Evolutionary conservation across 495 filamentous ascomycete species (phyloP).

Genomic region (Xylaria venustula): DNA sequence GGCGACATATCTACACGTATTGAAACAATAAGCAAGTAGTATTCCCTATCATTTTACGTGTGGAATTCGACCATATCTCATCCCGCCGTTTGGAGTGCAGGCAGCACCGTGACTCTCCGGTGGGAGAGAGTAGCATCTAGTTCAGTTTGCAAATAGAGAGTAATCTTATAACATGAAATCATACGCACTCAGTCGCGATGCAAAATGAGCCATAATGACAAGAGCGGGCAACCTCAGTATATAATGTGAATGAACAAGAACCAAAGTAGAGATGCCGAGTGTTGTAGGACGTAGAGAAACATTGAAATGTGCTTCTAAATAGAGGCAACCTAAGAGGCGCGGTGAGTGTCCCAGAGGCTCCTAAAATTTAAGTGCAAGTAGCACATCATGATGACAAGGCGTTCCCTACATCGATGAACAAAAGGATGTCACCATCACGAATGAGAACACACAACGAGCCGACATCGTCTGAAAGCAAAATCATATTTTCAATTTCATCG

Average conservation of each 20-base stretch:
- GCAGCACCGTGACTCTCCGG: too few relatives aligned
- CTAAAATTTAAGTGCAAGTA: not conserved
- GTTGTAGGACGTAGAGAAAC: not conserved
- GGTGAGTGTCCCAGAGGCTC: not conserved
- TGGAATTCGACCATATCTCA: too few relatives aligned
- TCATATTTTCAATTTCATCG: constrained; percentile 13
- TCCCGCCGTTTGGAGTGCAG: too few relatives aligned
- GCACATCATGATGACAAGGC: constrained; percentile 32
- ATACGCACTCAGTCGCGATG: constrained; percentile 1
- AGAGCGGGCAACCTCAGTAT: not conserved
- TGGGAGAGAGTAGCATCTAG: too few relatives aligned
- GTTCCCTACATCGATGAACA: constrained; percentile 35
- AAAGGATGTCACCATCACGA: constrained; percentile 21
- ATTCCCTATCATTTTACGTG: too few relatives aligned
- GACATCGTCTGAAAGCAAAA: constrained; percentile 46
- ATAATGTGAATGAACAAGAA: not conserved
- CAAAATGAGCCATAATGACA: constrained; percentile 13
- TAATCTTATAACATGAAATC: constrained; percentile 5
- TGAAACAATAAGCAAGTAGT: too few relatives aligned
- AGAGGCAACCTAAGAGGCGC: not conserved
- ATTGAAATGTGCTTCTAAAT: not conserved
- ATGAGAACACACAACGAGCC: constrained; percentile 35
- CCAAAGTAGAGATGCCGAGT: not conserved
- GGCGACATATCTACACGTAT: too few relatives aligned
- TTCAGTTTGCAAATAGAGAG: not conserved